These are phyloP conservation scores for Teratosphaeria zuluensis DNA, from an alignment of 2,329 filamentous ascomycete species.

Conservation along the genomic window DNA sequence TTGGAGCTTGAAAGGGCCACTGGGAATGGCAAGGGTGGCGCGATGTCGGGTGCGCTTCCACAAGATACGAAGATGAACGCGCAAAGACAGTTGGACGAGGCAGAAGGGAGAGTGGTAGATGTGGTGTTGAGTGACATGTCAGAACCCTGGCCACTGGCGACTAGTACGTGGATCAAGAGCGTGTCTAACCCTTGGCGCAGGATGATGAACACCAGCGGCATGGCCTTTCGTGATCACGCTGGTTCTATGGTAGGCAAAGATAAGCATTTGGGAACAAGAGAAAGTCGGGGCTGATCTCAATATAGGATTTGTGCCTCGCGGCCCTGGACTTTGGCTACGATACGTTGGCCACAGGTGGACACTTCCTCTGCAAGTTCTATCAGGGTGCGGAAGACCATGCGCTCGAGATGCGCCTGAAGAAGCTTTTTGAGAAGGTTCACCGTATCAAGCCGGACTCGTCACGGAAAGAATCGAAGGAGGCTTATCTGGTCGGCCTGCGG, in stretches of 20 bases:
- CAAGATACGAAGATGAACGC: slow-evolving; percentile 2
- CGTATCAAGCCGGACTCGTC: slow-evolving; percentile 89
- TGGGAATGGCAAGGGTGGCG: slow-evolving; percentile 4
- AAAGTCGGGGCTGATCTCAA: neutral
- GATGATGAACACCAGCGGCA: slow-evolving; percentile 99
- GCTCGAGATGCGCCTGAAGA: slow-evolving; percentile 64
- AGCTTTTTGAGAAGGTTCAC: slow-evolving; percentile 68
- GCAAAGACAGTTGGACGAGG: slow-evolving; percentile 17
- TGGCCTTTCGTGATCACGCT: slow-evolving; percentile 74
- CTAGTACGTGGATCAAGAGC: slow-evolving; percentile 72
- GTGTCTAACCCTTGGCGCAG: slow-evolving; percentile 93
- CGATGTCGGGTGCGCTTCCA: slow-evolving; percentile 4
- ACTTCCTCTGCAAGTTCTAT: slow-evolving; percentile 97
- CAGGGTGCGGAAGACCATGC: slow-evolving; percentile 77
- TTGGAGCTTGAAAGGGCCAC: slow-evolving; percentile 51
- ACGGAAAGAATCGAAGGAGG: slow-evolving; percentile 62
- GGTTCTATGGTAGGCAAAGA: slow-evolving; percentile 73
- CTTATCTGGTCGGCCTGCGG: slow-evolving; percentile 71
- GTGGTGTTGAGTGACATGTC: slow-evolving; percentile 98
- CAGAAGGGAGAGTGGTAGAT: slow-evolving; percentile 58
- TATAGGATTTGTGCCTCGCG: slow-evolving; percentile 77
- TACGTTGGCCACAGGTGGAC: slow-evolving; percentile 69
- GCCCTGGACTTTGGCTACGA: slow-evolving; percentile 79
- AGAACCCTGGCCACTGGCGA: slow-evolving; percentile 81
- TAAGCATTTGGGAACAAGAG: neutral